phyloP scores from a whole-genome alignment of 768 basidiomycete species.

The Termitomyces sp. region DNA sequence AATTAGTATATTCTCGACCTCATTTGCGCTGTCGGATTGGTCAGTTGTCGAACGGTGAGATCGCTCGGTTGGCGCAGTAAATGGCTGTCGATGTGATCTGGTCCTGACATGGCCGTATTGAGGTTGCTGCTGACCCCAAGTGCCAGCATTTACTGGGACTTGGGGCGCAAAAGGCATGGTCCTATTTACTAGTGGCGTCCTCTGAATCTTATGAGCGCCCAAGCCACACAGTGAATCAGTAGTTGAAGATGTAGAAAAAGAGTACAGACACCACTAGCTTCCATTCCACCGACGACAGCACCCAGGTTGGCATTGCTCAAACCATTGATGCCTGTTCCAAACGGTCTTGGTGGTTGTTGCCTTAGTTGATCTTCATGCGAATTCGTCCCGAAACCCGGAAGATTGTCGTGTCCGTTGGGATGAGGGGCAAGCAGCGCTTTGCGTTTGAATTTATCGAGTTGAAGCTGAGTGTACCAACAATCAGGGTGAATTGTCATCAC shows the following conservation, averaged over 20 bases:
- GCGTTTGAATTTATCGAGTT: slow-evolving; percentile 81
- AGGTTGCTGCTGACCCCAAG: slow-evolving; percentile 31
- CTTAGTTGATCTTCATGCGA: slow-evolving; percentile 7
- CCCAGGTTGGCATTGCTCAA: slow-evolving; percentile 41
- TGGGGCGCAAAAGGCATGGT: slow-evolving; percentile 28
- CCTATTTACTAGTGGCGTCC: slow-evolving; percentile 62
- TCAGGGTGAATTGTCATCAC: not conserved
- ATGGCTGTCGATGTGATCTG: slow-evolving; percentile 48
- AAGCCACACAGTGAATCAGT: not conserved
- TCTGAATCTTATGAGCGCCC: slow-evolving; percentile 50
- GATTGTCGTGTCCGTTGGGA: slow-evolving; percentile 16
- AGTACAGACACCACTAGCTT: slow-evolving; percentile 52
- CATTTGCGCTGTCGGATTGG: slow-evolving; percentile 63
- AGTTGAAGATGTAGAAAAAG: not conserved
- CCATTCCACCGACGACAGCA: slow-evolving; percentile 62
- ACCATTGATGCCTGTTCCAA: slow-evolving; percentile 9
- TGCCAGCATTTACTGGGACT: slow-evolving; percentile 15
- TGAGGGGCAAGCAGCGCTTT: slow-evolving; percentile 62
- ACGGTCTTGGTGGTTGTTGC: slow-evolving; percentile 6
- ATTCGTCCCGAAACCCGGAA: slow-evolving; percentile 13
- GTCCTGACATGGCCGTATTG: slow-evolving; percentile 26
- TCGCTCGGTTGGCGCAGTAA: slow-evolving; percentile 33
- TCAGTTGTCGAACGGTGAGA: slow-evolving; percentile 49
- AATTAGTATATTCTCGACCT: slow-evolving; percentile 69
- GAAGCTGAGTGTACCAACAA: slow-evolving; percentile 39